Evolutionary conservation across 208 protist genomes (phyloP), one percentile per base, ranked within the genome.

Genomic region (Herpetomonas muscarum): DNA sequence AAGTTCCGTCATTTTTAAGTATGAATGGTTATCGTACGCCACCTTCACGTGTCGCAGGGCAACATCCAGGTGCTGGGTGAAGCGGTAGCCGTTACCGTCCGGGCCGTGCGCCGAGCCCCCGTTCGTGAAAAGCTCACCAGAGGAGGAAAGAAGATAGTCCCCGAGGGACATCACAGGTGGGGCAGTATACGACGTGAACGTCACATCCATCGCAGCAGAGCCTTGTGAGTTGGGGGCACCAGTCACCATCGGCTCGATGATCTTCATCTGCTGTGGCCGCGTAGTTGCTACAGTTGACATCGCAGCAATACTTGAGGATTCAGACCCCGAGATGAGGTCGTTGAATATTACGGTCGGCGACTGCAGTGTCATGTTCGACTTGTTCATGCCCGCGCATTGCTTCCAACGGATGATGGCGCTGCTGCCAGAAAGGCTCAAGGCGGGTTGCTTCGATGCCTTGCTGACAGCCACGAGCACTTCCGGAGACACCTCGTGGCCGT

Each of bases 1-100:
- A 17, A 67, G 17, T 28, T 85, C 77, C 5, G 75, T 29, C 12
- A 79, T 49, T 13, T 34, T 13, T 66, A 68, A 64, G 48, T 80
- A 28, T 21, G 72, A 50, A 32, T 55, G 41, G 17, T 77, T 57
- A 3, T 41, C 60, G 61, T 78, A 85, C 26, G 61, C 19, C 34
- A 66, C 5, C 15, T 60, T 6, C 10, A 76, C 30, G 19, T 47
- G 19, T 1, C 13, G 28, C 0, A 65, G 49, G 31, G 37, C 46
- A 0, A 75, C 12, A 0, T 30, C 19, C 5, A 83, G 32, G 26
- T 52, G 37, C 30, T 68, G 57, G 28, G 67, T 73, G 42, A 67
- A 63, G 10, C 66, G 67, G 52, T 67, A 70, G 3, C 76, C 76
- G 31, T 17, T 13, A 13, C 46, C 5, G 1, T 46, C 55, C 25